phyloP scores from a whole-genome alignment of 2,329 filamentous ascomycete species.

The Colletotrichum sp. region DNA sequence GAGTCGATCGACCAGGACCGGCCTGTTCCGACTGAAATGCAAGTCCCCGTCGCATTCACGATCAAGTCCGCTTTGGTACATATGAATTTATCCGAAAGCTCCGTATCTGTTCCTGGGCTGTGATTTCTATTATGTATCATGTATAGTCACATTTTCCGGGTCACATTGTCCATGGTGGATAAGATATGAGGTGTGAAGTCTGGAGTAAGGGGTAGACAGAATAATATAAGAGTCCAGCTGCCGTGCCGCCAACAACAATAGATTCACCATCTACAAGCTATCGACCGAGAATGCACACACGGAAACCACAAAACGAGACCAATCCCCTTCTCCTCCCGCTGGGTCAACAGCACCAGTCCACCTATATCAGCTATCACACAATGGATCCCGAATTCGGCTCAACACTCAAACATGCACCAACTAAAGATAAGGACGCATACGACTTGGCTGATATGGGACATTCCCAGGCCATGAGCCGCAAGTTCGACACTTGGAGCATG shows the following conservation, averaged over 20 bases:
- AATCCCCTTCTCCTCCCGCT: neutral
- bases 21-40: neutral
- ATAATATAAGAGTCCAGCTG: constrained; percentile 22
- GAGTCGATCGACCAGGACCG: neutral
- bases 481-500: constrained; percentile 62
- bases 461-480: constrained; percentile 41
- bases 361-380: neutral
- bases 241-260: neutral
- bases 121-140: neutral
- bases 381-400: neutral
- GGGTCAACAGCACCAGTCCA: neutral
- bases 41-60: neutral
- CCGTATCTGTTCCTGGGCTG: neutral
- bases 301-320: neutral
- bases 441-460: constrained; percentile 46
- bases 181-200: neutral
- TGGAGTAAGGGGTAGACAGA: neutral
- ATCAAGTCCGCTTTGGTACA: neutral
- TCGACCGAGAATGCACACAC: neutral
- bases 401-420: constrained; percentile 3
- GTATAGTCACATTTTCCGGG: neutral
- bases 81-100: neutral
- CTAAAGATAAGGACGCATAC: constrained; percentile 34
- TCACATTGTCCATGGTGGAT: neutral
- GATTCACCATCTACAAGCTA: neutral